Percentiles rank a stretch among this genome's conserved stretches.
phyloP scores from a whole-genome alignment of 2,329 filamentous ascomycete genomes.

The Beauveria pseudobassiana region DNA sequence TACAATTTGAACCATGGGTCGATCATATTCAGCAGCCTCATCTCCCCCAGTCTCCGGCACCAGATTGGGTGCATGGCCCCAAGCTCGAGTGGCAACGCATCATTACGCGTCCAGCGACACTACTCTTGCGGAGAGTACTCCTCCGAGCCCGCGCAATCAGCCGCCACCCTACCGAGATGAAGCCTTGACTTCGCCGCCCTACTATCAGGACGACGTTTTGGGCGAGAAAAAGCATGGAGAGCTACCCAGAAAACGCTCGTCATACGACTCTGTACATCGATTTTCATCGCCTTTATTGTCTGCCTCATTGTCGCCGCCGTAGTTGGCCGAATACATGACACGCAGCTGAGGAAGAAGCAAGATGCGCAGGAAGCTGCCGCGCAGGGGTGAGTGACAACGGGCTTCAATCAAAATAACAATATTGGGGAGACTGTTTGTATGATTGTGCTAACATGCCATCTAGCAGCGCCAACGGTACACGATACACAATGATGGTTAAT shows the following conservation, averaged over 20 bases:
- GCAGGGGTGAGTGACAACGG: neutral
- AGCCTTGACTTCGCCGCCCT: neutral
- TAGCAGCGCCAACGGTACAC: neutral
- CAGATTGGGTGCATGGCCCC: neutral
- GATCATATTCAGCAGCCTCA: neutral
- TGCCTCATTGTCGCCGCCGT: constrained; percentile 11
- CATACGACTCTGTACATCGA: constrained; percentile 6
- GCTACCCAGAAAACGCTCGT: constrained; percentile 1
- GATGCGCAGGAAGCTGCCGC: neutral
- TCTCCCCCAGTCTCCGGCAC: neutral
- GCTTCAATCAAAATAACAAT: neutral
- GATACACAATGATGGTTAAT: neutral
- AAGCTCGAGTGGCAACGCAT: neutral
- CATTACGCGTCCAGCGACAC: constrained; percentile 1
- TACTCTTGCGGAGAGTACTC: constrained; percentile 1
- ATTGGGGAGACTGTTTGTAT: neutral
- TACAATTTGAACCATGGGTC: neutral
- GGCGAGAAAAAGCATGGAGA: neutral
- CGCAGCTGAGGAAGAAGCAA: neutral
- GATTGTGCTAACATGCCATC: neutral
- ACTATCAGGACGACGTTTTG: neutral
- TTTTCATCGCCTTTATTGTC: constrained; percentile 9
- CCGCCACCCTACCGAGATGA: constrained; percentile 9
- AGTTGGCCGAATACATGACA: constrained; percentile 9
- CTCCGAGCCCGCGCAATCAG: neutral